Evolutionary conservation across 495 filamentous ascomycete species (phyloP).

Genomic region (Rhizodiscina lignyota): DNA sequence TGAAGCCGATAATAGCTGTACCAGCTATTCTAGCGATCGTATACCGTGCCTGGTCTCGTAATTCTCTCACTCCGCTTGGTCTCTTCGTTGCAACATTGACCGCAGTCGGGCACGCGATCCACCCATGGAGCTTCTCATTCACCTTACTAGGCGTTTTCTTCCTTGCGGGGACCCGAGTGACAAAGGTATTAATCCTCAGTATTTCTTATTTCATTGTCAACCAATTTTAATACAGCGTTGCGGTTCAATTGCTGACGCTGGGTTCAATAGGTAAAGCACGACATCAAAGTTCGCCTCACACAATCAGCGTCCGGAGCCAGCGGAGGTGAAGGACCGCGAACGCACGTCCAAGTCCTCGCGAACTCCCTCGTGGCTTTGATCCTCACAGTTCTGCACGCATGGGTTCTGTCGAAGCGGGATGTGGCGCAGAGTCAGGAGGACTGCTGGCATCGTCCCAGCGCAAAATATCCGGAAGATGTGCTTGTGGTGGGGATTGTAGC

Average conservation of each 20-base stretch:
- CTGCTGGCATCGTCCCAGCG: slow-evolving; percentile 14
- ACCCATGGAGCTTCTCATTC: slow-evolving; percentile 86
- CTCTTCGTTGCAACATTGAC: slow-evolving; percentile 53
- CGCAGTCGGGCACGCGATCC: slow-evolving; percentile 62
- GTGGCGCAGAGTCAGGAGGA: no score
- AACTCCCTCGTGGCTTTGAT: slow-evolving; percentile 69
- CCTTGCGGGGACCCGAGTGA: slow-evolving; percentile 63
- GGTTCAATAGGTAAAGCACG: slow-evolving; percentile 65
- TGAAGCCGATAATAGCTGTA: slow-evolving; percentile 57
- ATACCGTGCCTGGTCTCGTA: slow-evolving; percentile 52
- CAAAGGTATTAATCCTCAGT: slow-evolving; percentile 39
- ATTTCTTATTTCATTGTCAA: neutral
- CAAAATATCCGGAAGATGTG: slow-evolving; percentile 21
- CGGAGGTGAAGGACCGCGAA: slow-evolving; percentile 67
- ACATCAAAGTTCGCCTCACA: slow-evolving; percentile 68
- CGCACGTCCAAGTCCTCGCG: slow-evolving; percentile 76
- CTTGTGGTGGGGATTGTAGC: slow-evolving; percentile 40
- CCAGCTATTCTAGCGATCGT: slow-evolving; percentile 46
- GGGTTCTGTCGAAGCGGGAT: slow-evolving; percentile 34
- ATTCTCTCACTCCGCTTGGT: slow-evolving; percentile 61
- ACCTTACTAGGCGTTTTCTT: slow-evolving; percentile 73
- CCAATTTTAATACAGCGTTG: no score
- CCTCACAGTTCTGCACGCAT: slow-evolving; percentile 53
- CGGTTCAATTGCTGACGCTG: no score
- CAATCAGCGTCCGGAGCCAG: slow-evolving; percentile 47